A percentile compares a stretch with the other conserved stretches of the same genome.
These are phyloP conservation scores for Paecilomyces sp. DNA, from an alignment of 2,329 filamentous ascomycete genomes.

Conservation along the genomic window DNA sequence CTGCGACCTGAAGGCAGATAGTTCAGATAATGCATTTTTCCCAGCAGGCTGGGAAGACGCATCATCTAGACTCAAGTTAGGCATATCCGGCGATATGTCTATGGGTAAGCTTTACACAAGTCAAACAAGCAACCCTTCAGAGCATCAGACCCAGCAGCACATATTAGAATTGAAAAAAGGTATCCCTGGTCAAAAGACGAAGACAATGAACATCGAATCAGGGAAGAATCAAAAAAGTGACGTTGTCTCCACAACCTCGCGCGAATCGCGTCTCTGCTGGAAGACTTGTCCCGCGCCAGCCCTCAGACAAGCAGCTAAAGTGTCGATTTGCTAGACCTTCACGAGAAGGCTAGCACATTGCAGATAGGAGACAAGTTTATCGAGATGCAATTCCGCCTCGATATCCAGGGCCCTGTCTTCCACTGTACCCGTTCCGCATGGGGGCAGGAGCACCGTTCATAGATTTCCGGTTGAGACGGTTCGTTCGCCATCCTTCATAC, in stretches of 20 bases:
- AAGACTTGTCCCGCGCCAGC: background rate
- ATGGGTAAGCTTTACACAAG: background rate
- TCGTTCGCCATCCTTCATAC: slow-evolving; percentile 91
- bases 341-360: background rate
- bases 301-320: background rate
- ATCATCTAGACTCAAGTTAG: background rate
- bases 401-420: slow-evolving; percentile 20
- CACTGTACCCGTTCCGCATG: slow-evolving; percentile 17
- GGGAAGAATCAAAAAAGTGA: background rate
- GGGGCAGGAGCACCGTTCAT: slow-evolving; percentile 5
- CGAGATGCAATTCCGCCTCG: slow-evolving; percentile 5
- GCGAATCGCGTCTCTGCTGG: background rate
- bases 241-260: background rate
- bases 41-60: background rate
- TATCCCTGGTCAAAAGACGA: background rate
- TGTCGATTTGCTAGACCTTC: background rate
- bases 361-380: background rate
- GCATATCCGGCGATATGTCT: background rate
- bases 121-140: background rate
- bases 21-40: background rate
- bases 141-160: background rate
- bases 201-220: background rate
- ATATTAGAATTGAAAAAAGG: background rate
- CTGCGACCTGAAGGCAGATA: background rate
- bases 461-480: slow-evolving; percentile 31